A percentile compares a stretch with the other conserved stretches of the same genome.
Evolutionary conservation across 148 eudicot species (phyloP).

Genomic region (Nepenthes mirabilis): DNA sequence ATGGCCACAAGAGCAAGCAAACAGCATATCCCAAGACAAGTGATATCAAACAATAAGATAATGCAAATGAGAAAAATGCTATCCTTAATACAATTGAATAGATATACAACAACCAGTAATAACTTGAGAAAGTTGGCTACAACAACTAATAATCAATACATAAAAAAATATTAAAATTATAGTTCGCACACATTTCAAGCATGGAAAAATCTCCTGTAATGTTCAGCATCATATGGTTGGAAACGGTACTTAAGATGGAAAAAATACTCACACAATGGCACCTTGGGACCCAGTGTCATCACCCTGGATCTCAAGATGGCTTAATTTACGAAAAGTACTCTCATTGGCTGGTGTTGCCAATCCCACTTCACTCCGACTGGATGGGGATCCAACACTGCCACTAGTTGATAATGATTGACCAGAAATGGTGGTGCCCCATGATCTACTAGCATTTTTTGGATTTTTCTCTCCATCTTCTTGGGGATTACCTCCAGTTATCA

Average conservation of each 20-base stretch:
- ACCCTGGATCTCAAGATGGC: conserved; percentile 69
- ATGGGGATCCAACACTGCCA: conserved; percentile 85
- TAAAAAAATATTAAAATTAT: neutral
- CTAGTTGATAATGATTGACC: conserved; percentile 91
- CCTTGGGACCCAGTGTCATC: conserved; percentile 64
- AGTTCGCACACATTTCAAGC: neutral
- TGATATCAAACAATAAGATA: too few relatives aligned
- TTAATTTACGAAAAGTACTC: conserved; percentile 43
- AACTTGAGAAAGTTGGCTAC: neutral
- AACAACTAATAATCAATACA: neutral
- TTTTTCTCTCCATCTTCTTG: conserved; percentile 38
- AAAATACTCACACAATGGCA: conserved; percentile 50
- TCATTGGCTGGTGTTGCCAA: conserved; percentile 62
- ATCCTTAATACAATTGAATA: too few relatives aligned
- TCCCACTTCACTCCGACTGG: conserved; percentile 55
- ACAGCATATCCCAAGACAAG: too few relatives aligned
- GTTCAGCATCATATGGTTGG: neutral
- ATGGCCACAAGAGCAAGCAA: neutral
- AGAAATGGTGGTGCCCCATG: conserved; percentile 64
- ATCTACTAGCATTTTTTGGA: conserved; percentile 37
- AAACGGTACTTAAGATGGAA: neutral
- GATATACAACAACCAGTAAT: too few relatives aligned
- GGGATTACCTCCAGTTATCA: conserved; percentile 33
- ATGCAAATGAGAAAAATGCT: too few relatives aligned
- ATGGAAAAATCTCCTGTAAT: too few relatives aligned